Evolutionary conservation across 139 green algal genomes (phyloP), one percentile per base, ranked within the genome.

Genomic region (Auxenochlorella protothecoides): DNA sequence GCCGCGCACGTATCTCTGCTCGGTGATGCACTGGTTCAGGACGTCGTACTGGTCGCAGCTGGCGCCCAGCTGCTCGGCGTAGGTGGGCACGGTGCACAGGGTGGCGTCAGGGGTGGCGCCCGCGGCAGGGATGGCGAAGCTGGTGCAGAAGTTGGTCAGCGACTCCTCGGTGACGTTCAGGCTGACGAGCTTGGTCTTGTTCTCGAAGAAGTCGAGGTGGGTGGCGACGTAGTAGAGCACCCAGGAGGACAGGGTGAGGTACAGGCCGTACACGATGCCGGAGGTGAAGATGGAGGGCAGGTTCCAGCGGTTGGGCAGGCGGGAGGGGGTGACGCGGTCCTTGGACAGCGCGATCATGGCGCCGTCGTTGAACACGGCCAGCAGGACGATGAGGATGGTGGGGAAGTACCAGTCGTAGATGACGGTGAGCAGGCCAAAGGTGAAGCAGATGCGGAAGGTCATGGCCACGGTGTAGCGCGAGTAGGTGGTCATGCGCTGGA

Each of bases 401-500:
- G 88, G 88, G 74, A 83, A 75, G 74, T 81, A 86, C 86, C 86
- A 93, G 85, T 94, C 76, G 78, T 93, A 92, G 74, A 91, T 85
- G 72, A 87, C 79, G 53, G 86, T 94, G 12, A 94, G 79, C 51
- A 94, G 81, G 72, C 89, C 89, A 74, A 94, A 94, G 68, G 89
- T 94, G 83, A 94, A 93, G 79, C 82, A 91, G 76, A 93, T 88
- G 77, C 88, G 83, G 86, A 92, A 91, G 51, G 89, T 93, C 86
- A 93, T 93, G 69, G 86, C 84, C n/a, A 93, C 82, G 2, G 88
- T 95, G 72, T 77, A 77, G 60, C 69, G 70, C 5, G 61, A 11
- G 79, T 93, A 96, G 12, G 85, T 93, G 65, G 85, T 93, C 86
- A 96, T 94, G 74, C 90, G 86, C 80, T 93, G 86, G 89, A 96